Conservation (phyloP, 2,329 filamentous ascomycete species). For the Arthroderma uncinatum region DNA sequence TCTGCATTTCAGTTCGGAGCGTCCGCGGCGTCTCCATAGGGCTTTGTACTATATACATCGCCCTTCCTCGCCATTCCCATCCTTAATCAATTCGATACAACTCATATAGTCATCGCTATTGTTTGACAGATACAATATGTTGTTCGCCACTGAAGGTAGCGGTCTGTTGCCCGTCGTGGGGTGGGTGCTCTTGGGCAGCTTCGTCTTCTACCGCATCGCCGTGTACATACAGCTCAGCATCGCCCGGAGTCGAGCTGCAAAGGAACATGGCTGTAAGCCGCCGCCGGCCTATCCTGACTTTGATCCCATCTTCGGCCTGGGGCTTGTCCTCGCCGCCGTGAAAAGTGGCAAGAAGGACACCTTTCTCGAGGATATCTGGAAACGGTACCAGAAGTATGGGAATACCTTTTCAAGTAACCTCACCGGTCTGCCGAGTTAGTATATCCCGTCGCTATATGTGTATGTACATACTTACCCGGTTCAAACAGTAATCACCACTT, state of each 20-base stretch:
- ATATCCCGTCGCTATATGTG: background rate
- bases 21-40: too few relatives aligned
- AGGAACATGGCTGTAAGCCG: constrained; percentile 38
- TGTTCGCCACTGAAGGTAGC: background rate
- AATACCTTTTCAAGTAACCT: constrained; percentile 13
- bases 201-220: constrained; percentile 12
- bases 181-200: background rate
- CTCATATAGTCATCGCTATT: too few relatives aligned
- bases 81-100: too few relatives aligned
- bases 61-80: too few relatives aligned
- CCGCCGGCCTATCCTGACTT: constrained; percentile 39
- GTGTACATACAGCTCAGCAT: constrained; percentile 10
- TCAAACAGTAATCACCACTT: constrained; percentile 20
- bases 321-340: constrained; percentile 30
- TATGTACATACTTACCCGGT: background rate
- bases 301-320: constrained; percentile 46
- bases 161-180: background rate
- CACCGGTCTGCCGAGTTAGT: constrained; percentile 8
- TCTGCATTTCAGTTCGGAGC: too few relatives aligned
- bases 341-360: constrained; percentile 6
- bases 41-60: too few relatives aligned
- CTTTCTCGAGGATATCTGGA: constrained; percentile 9
- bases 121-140: too few relatives aligned
- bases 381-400: constrained; percentile 12
- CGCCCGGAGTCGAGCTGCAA: constrained; percentile 9